Conservation (phyloP, 2,329 filamentous ascomycete genomes). For the Xylariaceae sp. region DNA sequence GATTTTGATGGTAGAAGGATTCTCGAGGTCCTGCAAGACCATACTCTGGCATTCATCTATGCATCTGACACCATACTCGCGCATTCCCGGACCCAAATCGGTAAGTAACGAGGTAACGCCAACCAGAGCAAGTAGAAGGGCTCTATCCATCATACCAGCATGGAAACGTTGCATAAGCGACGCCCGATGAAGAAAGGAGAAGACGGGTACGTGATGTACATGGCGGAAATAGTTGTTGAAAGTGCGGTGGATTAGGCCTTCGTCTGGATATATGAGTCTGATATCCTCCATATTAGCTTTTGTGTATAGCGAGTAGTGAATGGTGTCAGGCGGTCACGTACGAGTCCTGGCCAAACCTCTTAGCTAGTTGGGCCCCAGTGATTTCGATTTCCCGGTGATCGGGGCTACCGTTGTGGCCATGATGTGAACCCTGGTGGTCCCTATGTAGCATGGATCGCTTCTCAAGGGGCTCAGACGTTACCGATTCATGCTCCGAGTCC, state of each 20-base stretch:
- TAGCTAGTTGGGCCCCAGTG: conserved; percentile 15
- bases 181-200: conserved; percentile 53
- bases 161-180: conserved; percentile 56
- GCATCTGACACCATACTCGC: conserved; percentile 48
- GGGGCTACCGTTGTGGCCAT: conserved; percentile 26
- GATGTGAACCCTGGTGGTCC: conserved; percentile 31
- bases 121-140: conserved; percentile 48
- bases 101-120: conserved; percentile 53
- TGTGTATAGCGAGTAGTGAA: conserved; percentile 9
- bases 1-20: conserved; percentile 52
- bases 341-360: conserved; percentile 23
- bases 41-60: conserved; percentile 50
- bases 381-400: conserved; percentile 24
- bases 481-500: conserved; percentile 32
- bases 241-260: conserved; percentile 45
- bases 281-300: conserved; percentile 27
- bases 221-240: conserved; percentile 55
- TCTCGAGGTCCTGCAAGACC: conserved; percentile 48
- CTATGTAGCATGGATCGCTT: conserved; percentile 29
- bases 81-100: conserved; percentile 47
- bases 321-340: conserved; percentile 20
- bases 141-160: conserved; percentile 49
- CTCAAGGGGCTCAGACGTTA: conserved; percentile 32
- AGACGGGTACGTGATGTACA: conserved; percentile 54
- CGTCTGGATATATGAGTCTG: conserved; percentile 40